Evolutionary conservation across 495 filamentous ascomycete species (phyloP).

Genomic region (Aspergillus panamensis): DNA sequence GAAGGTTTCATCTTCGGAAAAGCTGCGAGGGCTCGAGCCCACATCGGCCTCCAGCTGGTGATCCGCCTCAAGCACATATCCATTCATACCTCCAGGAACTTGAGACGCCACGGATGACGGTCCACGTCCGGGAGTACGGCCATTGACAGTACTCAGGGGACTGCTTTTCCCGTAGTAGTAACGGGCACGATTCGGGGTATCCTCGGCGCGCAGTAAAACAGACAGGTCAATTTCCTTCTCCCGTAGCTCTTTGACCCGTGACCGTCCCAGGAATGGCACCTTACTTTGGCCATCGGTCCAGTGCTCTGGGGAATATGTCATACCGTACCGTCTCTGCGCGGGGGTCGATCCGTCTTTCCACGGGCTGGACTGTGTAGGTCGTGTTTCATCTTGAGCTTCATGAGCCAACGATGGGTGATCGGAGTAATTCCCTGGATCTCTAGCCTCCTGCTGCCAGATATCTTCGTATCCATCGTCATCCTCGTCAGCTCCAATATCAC

Average conservation of each 20-base stretch:
- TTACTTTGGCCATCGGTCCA: slow-evolving; percentile 31
- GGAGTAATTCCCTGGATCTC: slow-evolving; percentile 32
- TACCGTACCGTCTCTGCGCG: slow-evolving; percentile 13
- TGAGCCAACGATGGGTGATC: slow-evolving; percentile 19
- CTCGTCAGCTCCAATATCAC: slow-evolving; percentile 21
- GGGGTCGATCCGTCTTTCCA: slow-evolving; percentile 15
- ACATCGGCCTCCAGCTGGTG: slow-evolving; percentile 13
- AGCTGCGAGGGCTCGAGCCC: slow-evolving; percentile 28
- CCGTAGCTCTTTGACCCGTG: slow-evolving; percentile 36
- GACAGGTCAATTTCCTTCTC: slow-evolving; percentile 42
- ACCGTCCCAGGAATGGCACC: slow-evolving; percentile 30
- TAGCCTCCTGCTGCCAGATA: slow-evolving; percentile 47
- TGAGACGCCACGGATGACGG: slow-evolving; percentile 15
- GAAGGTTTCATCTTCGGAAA: slow-evolving; percentile 25
- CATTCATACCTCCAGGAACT: slow-evolving; percentile 3
- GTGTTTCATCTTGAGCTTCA: slow-evolving; percentile 13
- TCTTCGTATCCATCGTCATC: slow-evolving; percentile 39
- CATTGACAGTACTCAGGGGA: slow-evolving; percentile 25
- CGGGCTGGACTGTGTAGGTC: slow-evolving; percentile 14
- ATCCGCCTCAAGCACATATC: slow-evolving; percentile 10
- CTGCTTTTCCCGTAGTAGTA: slow-evolving; percentile 44
- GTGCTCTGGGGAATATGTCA: slow-evolving; percentile 32
- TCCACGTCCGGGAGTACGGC: slow-evolving; percentile 17
- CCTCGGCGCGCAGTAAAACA: slow-evolving; percentile 30
- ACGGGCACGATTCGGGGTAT: slow-evolving; percentile 40